Conservation (phyloP, 371 early-diverging fungal species). For the Haplosporangium sp. region DNA sequence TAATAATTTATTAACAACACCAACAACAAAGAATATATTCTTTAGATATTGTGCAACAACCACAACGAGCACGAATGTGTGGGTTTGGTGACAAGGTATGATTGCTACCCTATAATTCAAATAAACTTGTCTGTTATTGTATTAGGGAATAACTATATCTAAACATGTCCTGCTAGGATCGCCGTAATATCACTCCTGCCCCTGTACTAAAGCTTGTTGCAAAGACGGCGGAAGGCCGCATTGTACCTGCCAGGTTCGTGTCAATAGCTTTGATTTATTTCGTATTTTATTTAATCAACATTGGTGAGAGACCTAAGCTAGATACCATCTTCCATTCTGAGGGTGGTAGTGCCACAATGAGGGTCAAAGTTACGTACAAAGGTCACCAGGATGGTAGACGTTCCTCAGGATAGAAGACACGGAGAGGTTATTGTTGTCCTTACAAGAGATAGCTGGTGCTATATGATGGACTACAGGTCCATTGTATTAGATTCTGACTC, state of each 20-base stretch:
- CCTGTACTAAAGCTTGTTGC: conserved; percentile 57
- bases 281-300: not conserved
- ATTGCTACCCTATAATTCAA: not conserved
- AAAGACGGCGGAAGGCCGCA: conserved; percentile 21
- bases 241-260: conserved; percentile 35
- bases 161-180: conserved; percentile 42
- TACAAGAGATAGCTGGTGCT: no score
- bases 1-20: no score
- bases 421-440: no score
- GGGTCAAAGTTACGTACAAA: not conserved
- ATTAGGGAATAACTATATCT: not conserved
- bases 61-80: conserved; percentile 81
- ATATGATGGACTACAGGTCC: not conserved
- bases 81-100: conserved; percentile 77
- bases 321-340: not conserved
- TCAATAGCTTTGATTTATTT: not conserved
- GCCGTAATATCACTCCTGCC: conserved; percentile 63
- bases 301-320: not conserved
- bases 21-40: conserved; percentile 11
- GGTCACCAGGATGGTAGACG: not conserved
- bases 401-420: no score
- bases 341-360: not conserved
- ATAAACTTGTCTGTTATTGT: not conserved
- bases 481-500: not conserved
- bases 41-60: conserved; percentile 69